Evolutionary conservation across 768 basidiomycete species (phyloP).

Genomic region (Dioszegia crocea): DNA sequence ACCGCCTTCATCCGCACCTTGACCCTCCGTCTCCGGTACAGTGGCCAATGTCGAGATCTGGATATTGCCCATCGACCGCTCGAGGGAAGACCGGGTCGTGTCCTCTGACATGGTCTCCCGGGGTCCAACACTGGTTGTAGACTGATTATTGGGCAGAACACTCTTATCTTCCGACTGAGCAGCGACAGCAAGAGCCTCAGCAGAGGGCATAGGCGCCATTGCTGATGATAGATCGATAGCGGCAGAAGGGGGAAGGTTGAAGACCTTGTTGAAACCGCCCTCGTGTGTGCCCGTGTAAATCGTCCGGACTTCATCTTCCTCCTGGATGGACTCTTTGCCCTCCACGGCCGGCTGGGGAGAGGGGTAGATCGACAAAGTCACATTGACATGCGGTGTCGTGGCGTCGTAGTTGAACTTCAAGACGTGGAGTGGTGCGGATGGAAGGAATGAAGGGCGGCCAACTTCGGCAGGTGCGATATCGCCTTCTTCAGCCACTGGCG

Average conservation of each 20-base stretch:
- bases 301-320: constrained; percentile 53
- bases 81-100: constrained; percentile 19
- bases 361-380: constrained; percentile 71
- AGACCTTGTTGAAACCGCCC: constrained; percentile 73
- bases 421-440: constrained; percentile 64
- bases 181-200: constrained; percentile 9
- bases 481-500: constrained; percentile 6
- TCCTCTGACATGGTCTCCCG: constrained; percentile 18
- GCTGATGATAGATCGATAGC: constrained; percentile 65
- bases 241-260: constrained; percentile 72
- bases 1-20: constrained; percentile 11
- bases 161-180: constrained; percentile 5
- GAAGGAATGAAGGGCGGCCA: constrained; percentile 40
- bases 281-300: constrained; percentile 66
- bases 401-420: constrained; percentile 91
- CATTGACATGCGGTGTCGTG: constrained; percentile 75
- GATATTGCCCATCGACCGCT: constrained; percentile 12
- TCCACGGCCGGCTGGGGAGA: constrained; percentile 51
- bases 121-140: background rate
- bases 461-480: constrained; percentile 56
- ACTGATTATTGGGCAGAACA: background rate
- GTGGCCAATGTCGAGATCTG: constrained; percentile 20
- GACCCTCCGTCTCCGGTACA: constrained; percentile 31
- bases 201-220: constrained; percentile 17
- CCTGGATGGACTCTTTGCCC: constrained; percentile 55